Conservation (phyloP, 2,329 filamentous ascomycete species). For the Delphinella strobiligena region DNA sequence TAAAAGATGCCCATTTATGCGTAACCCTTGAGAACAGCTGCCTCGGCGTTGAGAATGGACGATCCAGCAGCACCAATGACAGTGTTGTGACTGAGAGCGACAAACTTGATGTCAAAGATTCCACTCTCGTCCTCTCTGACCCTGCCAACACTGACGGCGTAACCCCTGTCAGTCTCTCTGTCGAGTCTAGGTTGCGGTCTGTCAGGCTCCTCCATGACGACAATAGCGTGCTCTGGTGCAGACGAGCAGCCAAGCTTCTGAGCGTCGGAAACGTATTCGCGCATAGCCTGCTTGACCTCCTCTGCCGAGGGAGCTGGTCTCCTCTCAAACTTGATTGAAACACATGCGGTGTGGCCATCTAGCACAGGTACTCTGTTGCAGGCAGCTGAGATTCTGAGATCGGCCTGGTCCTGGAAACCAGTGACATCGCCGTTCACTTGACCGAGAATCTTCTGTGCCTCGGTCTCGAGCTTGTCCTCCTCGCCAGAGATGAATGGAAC, state of each 20-base stretch:
- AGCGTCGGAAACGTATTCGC: conserved; percentile 70
- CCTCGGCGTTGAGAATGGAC: conserved; percentile 88
- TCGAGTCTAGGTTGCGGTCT: conserved; percentile 86
- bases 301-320: conserved; percentile 63
- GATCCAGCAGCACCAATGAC: conserved; percentile 95
- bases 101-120: conserved; percentile 91
- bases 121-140: conserved; percentile 76
- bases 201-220: conserved; percentile 81
- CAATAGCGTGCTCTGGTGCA: conserved; percentile 69
- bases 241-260: conserved; percentile 76
- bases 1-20: conserved; percentile 7
- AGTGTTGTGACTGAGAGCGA: conserved; percentile 80
- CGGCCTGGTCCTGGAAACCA: conserved; percentile 62
- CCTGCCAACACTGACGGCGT: conserved; percentile 81
- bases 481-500: conserved; percentile 89
- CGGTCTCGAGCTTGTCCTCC: conserved; percentile 91
- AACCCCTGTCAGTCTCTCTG: conserved; percentile 71
- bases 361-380: conserved; percentile 93
- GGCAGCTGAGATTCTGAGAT: conserved; percentile 67
- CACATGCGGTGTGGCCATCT: conserved; percentile 91
- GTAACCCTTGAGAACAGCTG: conserved; percentile 71
- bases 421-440: conserved; percentile 57
- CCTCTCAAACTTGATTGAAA: conserved; percentile 70
- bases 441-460: conserved; percentile 90
- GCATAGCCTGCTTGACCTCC: conserved; percentile 66